Conservation (phyloP, 305 asterid genomes). For the Solanum hybrid region DNA sequence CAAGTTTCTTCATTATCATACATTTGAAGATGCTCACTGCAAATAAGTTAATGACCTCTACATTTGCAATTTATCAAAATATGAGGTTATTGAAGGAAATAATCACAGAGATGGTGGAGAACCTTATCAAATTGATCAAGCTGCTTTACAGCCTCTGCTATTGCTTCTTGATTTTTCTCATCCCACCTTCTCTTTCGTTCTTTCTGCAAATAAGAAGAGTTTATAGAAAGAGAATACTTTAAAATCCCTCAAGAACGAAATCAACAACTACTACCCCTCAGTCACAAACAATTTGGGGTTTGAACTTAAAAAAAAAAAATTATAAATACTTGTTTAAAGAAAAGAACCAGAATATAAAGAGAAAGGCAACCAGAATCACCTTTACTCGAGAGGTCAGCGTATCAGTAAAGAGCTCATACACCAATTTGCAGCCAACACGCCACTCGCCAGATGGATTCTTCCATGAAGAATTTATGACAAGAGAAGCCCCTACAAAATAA, state of each 20-base stretch:
- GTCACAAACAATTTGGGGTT: neutral
- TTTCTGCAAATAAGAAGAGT: slow-evolving; percentile 50
- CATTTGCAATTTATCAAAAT: neutral
- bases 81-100: neutral
- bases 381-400: slow-evolving; percentile 67
- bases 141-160: slow-evolving; percentile 81
- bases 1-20: neutral
- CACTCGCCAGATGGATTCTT: slow-evolving; percentile 89
- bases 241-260: neutral
- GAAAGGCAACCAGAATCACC: slow-evolving; percentile 29
- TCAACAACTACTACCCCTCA: neutral
- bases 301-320: neutral
- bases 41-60: neutral
- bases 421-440: slow-evolving; percentile 85
- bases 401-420: slow-evolving; percentile 75
- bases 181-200: slow-evolving; percentile 85
- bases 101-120: neutral
- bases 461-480: slow-evolving; percentile 73
- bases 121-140: slow-evolving; percentile 84
- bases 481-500: slow-evolving; percentile 30
- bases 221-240: slow-evolving; percentile 2
- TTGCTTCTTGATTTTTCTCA: slow-evolving; percentile 83
- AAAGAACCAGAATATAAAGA: neutral
- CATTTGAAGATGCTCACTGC: neutral
- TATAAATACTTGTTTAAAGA: neutral